A percentile compares a stretch with the other conserved stretches of the same genome.
These are phyloP conservation scores for Arthrinium phaeospermum DNA, from an alignment of 2,329 filamentous ascomycete species.

Conservation along the genomic window DNA sequence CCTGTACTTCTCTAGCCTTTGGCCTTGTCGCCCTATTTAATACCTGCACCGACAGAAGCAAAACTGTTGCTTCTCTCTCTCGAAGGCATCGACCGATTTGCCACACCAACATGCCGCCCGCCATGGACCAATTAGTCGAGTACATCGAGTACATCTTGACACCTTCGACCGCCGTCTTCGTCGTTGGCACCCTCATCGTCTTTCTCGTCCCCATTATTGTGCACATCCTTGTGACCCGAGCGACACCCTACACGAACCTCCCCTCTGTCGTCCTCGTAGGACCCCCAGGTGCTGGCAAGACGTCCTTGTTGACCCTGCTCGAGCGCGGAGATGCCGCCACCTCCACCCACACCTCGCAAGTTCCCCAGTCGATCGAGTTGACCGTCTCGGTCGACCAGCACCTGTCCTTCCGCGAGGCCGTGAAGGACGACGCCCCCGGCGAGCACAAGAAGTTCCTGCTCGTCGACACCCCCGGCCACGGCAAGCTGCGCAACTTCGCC, in stretches of 20 bases:
- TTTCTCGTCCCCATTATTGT: constrained; percentile 77
- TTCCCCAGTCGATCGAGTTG: constrained; percentile 58
- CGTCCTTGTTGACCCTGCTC: constrained; percentile 78
- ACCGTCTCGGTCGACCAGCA: constrained; percentile 54
- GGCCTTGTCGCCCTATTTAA: background rate
- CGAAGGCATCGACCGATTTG: background rate
- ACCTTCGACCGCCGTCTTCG: constrained; percentile 66
- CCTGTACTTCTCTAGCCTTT: background rate
- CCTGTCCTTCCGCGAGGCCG: constrained; percentile 53
- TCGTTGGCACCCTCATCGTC: constrained; percentile 73
- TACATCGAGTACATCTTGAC: constrained; percentile 61
- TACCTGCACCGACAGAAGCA: constrained; percentile 1
- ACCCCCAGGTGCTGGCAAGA: constrained; percentile 85
- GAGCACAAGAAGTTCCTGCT: constrained; percentile 75
- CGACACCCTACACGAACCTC: constrained; percentile 67
- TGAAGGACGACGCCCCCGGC: constrained; percentile 61
- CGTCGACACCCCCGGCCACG: constrained; percentile 92
- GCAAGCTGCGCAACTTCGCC: constrained; percentile 82
- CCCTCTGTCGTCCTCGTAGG: constrained; percentile 84
- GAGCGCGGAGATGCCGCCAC: constrained; percentile 57
- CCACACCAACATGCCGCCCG: constrained; percentile 19
- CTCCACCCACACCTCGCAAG: constrained; percentile 62
- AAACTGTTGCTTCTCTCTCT: background rate
- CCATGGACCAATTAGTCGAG: constrained; percentile 46
- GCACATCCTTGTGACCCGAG: constrained; percentile 75